Percentiles rank a stretch among this genome's conserved stretches.
Conservation (phyloP, 306 rosid species). For the Glycine latifolia region DNA sequence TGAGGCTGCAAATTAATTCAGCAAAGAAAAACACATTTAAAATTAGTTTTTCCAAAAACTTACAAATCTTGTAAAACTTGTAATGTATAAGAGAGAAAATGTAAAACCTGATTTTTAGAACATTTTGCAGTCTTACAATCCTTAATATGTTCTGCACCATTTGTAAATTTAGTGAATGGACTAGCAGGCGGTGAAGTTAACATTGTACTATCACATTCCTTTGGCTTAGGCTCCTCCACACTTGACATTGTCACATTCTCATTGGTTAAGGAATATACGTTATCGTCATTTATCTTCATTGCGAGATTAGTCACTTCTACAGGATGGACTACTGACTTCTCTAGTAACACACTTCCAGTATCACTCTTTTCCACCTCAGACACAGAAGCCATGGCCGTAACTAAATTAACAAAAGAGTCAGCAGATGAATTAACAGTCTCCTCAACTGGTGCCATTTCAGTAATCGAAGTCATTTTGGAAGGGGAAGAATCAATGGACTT, state of each 20-base stretch:
- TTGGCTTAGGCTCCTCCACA: constrained; percentile 49
- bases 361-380: constrained; percentile 49
- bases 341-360: constrained; percentile 47
- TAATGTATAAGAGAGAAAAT: constrained; percentile 23
- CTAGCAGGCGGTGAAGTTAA: constrained; percentile 44
- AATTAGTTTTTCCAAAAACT: neutral
- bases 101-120: constrained; percentile 69
- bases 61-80: constrained; percentile 38
- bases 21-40: constrained; percentile 25
- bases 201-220: constrained; percentile 49
- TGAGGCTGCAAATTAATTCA: constrained; percentile 62
- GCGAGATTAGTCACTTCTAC: constrained; percentile 43
- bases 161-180: constrained; percentile 45
- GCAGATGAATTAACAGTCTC: constrained; percentile 41
- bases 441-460: constrained; percentile 41
- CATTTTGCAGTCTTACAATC: constrained; percentile 53
- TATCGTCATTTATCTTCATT: constrained; percentile 53
- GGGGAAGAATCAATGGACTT: constrained; percentile 45
- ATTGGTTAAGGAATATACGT: constrained; percentile 35
- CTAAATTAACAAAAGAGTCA: neutral
- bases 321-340: constrained; percentile 51
- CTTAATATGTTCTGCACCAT: constrained; percentile 48
- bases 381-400: constrained; percentile 41
- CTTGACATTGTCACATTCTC: constrained; percentile 49
- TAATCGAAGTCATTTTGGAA: constrained; percentile 24